Conservation (phyloP, 2,329 filamentous ascomycete genomes). For the Penicillium sp. region DNA sequence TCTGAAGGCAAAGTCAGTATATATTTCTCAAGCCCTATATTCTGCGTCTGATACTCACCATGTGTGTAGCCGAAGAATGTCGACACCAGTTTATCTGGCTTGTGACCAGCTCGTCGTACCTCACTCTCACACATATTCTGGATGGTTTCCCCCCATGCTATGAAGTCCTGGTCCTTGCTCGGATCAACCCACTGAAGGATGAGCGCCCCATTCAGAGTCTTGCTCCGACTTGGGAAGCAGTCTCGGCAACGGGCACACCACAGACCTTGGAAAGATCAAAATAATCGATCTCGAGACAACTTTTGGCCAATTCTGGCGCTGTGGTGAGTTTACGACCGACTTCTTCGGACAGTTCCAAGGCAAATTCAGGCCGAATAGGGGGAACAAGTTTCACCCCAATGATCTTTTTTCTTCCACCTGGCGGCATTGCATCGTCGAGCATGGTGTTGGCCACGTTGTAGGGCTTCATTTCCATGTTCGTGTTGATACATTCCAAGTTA, state of each 20-base stretch:
- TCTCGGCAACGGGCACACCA: conserved; percentile 33
- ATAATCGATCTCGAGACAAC: conserved; percentile 40
- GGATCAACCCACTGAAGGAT: conserved; percentile 40
- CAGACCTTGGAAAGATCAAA: conserved; percentile 40
- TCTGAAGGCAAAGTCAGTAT: not conserved
- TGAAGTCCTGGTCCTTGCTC: conserved; percentile 34
- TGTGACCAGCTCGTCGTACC: conserved; percentile 8
- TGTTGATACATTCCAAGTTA: conserved; percentile 35
- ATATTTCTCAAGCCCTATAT: not conserved
- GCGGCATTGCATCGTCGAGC: conserved; percentile 29
- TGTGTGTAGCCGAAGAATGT: conserved; percentile 2
- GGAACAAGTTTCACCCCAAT: conserved; percentile 44
- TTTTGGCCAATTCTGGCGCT: conserved; percentile 26
- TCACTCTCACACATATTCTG: conserved; percentile 31
- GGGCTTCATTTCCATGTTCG: conserved; percentile 37
- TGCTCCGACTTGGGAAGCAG: conserved; percentile 47
- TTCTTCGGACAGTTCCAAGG: conserved; percentile 26
- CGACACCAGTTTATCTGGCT: conserved; percentile 2
- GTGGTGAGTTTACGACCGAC: conserved; percentile 30
- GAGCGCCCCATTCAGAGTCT: conserved; percentile 43
- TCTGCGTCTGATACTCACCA: not conserved
- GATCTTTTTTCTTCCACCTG: conserved; percentile 36
- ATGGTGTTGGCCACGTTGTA: conserved; percentile 41
- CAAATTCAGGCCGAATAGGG: conserved; percentile 36
- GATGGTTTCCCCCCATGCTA: conserved; percentile 39